These are phyloP conservation scores for Knufia petricola DNA, from an alignment of 2,329 filamentous ascomycete species.

Conservation along the genomic window DNA sequence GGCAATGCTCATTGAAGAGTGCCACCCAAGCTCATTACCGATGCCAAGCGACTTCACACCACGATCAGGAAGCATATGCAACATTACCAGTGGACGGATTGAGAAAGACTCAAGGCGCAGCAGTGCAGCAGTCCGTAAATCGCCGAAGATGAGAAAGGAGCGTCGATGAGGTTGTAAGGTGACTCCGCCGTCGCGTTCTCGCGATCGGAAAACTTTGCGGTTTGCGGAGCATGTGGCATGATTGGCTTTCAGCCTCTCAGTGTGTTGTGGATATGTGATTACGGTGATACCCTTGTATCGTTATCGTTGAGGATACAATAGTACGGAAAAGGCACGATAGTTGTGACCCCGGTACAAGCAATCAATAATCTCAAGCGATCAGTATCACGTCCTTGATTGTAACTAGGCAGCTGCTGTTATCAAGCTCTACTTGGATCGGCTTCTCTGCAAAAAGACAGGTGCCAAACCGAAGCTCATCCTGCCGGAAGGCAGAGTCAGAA, in stretches of 20 bases:
- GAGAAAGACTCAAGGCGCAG: conserved; percentile 17
- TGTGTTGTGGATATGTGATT: not conserved
- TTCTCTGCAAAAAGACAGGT: no score
- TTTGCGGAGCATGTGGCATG: not conserved
- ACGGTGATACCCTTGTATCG: not conserved
- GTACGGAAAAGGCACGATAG: not conserved
- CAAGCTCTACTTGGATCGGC: no score
- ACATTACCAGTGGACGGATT: conserved; percentile 13
- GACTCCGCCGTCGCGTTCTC: no score
- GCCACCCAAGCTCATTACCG: conserved; percentile 23
- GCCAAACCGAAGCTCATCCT: no score
- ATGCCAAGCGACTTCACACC: conserved; percentile 13
- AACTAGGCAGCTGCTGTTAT: no score
- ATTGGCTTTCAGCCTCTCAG: no score
- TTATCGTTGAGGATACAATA: not conserved
- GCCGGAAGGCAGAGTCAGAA: no score
- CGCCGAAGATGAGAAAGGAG: conserved; percentile 20
- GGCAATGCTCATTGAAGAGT: conserved; percentile 24
- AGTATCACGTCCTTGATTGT: no score
- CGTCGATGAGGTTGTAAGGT: conserved; percentile 12
- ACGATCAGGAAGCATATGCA: conserved; percentile 13
- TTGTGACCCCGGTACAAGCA: not conserved
- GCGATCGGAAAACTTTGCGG: not conserved
- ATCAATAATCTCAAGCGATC: not conserved
- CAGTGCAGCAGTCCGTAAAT: conserved; percentile 12